Conservation (phyloP, 805 yeast species). For the Candida jianshihensis region DNA sequence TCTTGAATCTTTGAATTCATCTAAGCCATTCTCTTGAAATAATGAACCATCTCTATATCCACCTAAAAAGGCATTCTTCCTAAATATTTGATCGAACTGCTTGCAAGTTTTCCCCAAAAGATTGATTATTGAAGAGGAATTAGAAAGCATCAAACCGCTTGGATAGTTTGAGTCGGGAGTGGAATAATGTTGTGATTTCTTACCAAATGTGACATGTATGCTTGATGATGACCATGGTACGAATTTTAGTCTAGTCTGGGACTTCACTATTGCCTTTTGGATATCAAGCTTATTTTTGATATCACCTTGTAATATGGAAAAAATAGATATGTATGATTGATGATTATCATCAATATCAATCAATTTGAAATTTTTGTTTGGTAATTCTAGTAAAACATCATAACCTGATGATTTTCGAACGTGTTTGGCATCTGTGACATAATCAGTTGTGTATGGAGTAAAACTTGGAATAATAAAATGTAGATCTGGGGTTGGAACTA, state of each 20-base stretch:
- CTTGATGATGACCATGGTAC: constrained; percentile 84
- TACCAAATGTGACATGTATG: constrained; percentile 71
- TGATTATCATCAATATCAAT: constrained; percentile 40
- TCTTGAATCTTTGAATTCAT: constrained; percentile 74
- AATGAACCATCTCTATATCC: constrained; percentile 48
- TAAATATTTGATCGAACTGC: constrained; percentile 76
- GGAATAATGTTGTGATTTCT: constrained; percentile 51
- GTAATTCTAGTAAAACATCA: constrained; percentile 76
- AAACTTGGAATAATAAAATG: constrained; percentile 71
- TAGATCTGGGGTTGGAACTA: constrained; percentile 80
- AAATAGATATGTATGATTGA: constrained; percentile 56
- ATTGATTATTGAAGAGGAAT: constrained; percentile 68
- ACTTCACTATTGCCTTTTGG: constrained; percentile 56
- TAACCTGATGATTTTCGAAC: constrained; percentile 70
- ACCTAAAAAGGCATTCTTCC: constrained; percentile 77
- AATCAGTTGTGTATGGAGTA: constrained; percentile 71
- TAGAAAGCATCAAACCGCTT: constrained; percentile 79
- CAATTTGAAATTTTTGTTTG: constrained; percentile 74
- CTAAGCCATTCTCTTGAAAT: constrained; percentile 30
- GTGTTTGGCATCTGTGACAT: constrained; percentile 50
- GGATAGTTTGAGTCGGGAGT: constrained; percentile 37
- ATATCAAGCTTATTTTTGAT: constrained; percentile 59
- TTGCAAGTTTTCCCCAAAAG: constrained; percentile 59
- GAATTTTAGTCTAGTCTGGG: constrained; percentile 63
- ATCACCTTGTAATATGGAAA: constrained; percentile 60